Percentiles rank a stretch among this genome's conserved stretches.
Conservation (phyloP, 2,329 filamentous ascomycete genomes). For the Aspergillus caelatus region DNA sequence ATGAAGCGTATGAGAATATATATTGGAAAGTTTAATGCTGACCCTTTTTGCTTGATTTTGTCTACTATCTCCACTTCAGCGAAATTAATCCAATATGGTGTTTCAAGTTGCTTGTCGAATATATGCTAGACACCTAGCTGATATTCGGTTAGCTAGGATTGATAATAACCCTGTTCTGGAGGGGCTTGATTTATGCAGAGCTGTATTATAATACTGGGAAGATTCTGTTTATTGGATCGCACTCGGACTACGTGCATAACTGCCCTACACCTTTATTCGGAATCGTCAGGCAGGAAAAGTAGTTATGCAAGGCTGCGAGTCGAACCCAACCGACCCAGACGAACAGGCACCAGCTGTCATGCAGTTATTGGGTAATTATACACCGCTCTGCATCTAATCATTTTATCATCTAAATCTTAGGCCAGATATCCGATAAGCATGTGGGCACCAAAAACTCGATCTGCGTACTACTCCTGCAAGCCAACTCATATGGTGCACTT, state of each 20-base stretch:
- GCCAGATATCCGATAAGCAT: neutral
- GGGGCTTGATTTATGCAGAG: too few relatives aligned
- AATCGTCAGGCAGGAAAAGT: neutral
- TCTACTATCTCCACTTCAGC: too few relatives aligned
- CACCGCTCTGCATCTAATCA: neutral
- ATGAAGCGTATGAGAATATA: too few relatives aligned
- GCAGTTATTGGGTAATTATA: neutral
- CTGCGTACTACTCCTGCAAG: neutral
- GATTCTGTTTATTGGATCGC: too few relatives aligned
- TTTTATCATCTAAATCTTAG: neutral
- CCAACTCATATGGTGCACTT: neutral
- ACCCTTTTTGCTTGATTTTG: too few relatives aligned
- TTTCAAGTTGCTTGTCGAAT: too few relatives aligned
- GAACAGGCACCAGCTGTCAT: neutral
- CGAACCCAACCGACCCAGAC: neutral
- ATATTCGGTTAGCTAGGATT: too few relatives aligned
- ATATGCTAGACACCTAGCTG: too few relatives aligned
- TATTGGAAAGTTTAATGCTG: too few relatives aligned
- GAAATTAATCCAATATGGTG: too few relatives aligned
- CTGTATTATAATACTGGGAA: too few relatives aligned
- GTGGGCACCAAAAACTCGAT: neutral
- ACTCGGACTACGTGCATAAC: neutral
- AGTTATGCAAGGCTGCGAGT: neutral
- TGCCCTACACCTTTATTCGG: neutral
- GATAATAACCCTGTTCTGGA: too few relatives aligned